Evolutionary conservation across 345 rosid species (phyloP).

Genomic region (Boechera divaricarpa): DNA sequence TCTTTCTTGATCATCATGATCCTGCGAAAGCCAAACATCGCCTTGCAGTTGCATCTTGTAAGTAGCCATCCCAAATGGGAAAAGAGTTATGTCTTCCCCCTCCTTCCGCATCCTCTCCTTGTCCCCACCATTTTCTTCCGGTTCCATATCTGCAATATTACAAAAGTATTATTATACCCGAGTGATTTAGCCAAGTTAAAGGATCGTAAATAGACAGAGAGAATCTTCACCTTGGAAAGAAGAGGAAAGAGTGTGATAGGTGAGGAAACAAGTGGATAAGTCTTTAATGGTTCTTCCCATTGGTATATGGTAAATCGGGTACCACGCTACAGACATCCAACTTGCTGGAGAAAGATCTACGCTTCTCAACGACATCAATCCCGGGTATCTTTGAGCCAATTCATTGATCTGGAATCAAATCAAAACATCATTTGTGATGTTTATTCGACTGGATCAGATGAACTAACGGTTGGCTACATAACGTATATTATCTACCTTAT

Average conservation of each 20-base stretch:
- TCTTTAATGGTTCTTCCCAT: conserved; percentile 98
- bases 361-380: conserved; percentile 85
- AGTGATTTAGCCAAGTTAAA: not conserved
- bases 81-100: conserved; percentile 67
- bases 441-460: not conserved
- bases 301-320: conserved; percentile 96
- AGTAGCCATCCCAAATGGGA: conserved; percentile 88
- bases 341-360: conserved; percentile 99
- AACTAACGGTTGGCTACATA: not conserved
- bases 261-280: conserved; percentile 91
- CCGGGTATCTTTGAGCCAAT: conserved; percentile 68
- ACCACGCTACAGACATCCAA: conserved; percentile 99
- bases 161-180: not conserved
- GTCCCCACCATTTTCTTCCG: conserved; percentile 59
- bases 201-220: not conserved
- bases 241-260: conserved; percentile 96
- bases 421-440: not conserved
- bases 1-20: conserved; percentile 79
- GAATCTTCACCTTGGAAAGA: conserved; percentile 78
- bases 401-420: conserved; percentile 65
- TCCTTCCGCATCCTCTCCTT: conserved; percentile 53
- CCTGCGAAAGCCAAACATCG: conserved; percentile 78
- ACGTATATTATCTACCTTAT: conserved; percentile 62
- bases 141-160: conserved; percentile 51
- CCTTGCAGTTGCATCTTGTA: conserved; percentile 99